phyloP scores from a whole-genome alignment of 2,329 filamentous ascomycete species.

The Cercospora zeina region DNA sequence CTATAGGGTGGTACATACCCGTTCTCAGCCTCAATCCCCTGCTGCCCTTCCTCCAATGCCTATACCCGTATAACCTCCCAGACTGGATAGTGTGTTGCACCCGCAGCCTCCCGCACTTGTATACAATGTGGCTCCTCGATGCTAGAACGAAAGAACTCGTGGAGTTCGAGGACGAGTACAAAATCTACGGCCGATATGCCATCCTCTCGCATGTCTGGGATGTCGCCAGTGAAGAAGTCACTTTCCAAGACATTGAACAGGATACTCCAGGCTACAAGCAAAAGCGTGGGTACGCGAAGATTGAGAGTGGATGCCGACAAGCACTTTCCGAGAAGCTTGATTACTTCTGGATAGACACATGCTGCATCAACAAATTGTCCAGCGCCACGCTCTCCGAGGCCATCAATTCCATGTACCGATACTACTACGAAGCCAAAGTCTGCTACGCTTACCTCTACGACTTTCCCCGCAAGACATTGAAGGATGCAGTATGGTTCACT shows the following conservation, averaged over 20 bases:
- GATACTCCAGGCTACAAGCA: not conserved
- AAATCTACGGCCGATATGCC: constrained; percentile 30
- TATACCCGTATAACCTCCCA: not conserved
- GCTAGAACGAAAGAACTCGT: constrained; percentile 21
- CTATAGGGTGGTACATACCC: constrained; percentile 4
- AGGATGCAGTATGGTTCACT: constrained; percentile 27
- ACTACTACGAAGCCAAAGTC: constrained; percentile 40
- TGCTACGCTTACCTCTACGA: constrained; percentile 42
- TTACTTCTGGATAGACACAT: constrained; percentile 46
- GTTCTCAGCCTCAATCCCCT: not conserved
- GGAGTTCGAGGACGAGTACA: constrained; percentile 25
- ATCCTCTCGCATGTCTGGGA: constrained; percentile 35
- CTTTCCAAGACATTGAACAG: constrained; percentile 27
- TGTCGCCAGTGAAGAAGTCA: constrained; percentile 27
- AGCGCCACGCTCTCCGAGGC: constrained; percentile 43
- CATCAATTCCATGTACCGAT: constrained; percentile 37
- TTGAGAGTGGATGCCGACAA: constrained; percentile 27
- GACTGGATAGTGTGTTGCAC: not conserved
- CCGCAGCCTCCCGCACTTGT: not conserved
- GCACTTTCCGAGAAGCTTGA: constrained; percentile 33
- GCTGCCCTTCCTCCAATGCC: not conserved
- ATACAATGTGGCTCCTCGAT: constrained; percentile 30
- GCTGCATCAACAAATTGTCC: constrained; percentile 44
- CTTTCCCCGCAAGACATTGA: constrained; percentile 15
- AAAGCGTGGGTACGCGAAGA: constrained; percentile 31